Base-by-base conservation (phyloP, 2,329 filamentous ascomycete genomes). In the Aspergillus flavus region DNA sequence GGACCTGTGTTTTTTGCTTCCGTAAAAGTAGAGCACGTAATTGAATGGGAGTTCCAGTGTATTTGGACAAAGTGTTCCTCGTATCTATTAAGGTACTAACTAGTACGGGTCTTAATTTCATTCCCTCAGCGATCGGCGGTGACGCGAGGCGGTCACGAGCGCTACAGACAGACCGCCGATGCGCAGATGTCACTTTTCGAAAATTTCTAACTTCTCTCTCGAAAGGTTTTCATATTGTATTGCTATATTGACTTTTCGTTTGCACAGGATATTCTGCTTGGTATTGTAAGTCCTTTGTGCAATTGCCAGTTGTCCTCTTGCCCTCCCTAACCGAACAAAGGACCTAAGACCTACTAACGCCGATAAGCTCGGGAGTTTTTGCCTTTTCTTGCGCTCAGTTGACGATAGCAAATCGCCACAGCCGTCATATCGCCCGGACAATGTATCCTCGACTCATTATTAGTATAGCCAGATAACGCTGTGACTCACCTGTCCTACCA, bases 91-190 rank as follows among this genome's bases (percentile, higher is more conserved):
- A 7, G 32, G 32, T 41, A 11, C 16, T 16, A 16, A 16, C 5
- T 36, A 36, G 34, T 12, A 16, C 6, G 12, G 14, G 14, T 6
- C 11, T 12, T 34, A 41, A 41, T 41, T 41, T n/a, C 16, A 41
- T 41, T 41, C 6, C 39, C 23, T 16, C 19, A 41, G 39, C 21
- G 32, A 53, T 26, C 32, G 30, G 45, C 32, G 34, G 57, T 52
- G 21, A 32, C 55, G 23, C 55, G 32, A 58, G 54, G 45, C 30
- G 48, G 59, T 56, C 54, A 56, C 52, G 60, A 61, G 60, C 53
- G 53, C 7, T 10, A 30, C 21, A 23, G 48, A 52, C 48, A 52
- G 48, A 52, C 48, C 48, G 48, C 28, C 48, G 28, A 32, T 52
- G 10, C 16, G 46, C 16, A 52, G 46, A 30, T 19, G 23, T 23